Evolutionary conservation across 345 rosid genomes (phyloP).

Genomic region (Jatropha curcas): DNA sequence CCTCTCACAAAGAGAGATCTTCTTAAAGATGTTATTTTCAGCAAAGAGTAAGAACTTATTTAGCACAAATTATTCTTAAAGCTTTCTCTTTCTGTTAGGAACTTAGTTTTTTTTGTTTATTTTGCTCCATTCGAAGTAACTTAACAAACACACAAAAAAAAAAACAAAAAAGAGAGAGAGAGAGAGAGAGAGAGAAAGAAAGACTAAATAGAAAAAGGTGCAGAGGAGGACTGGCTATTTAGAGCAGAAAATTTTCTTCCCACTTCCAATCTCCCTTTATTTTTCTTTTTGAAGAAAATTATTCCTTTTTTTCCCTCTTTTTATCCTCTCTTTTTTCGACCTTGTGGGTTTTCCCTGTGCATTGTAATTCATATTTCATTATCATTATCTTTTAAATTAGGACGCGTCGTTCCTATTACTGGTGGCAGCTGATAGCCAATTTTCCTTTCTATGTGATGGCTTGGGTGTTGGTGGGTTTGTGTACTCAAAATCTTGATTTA

Average conservation of each 20-base stretch:
- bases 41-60: slow-evolving; percentile 54
- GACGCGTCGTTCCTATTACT: neutral
- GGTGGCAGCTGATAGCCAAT: neutral
- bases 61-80: neutral
- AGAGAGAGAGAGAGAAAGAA: too few species aligned
- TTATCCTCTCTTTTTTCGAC: too few species aligned
- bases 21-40: slow-evolving; percentile 66
- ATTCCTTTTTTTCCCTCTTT: neutral
- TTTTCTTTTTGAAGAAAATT: too few species aligned
- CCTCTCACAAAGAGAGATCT: slow-evolving; percentile 57
- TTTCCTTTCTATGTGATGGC: neutral
- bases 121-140: neutral
- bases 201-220: neutral
- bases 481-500: neutral
- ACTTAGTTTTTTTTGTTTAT: neutral
- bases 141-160: too few species aligned
- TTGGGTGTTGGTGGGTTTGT: neutral
- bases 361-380: neutral
- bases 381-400: neutral
- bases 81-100: slow-evolving; percentile 5
- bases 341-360: too few species aligned
- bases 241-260: neutral
- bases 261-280: neutral
- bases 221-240: neutral
- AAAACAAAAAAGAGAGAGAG: too few species aligned